Evolutionary conservation across 1,284 basidiomycete species (phyloP), one percentile per base, ranked within the genome.

Genomic region (Trichosporon sp.): DNA sequence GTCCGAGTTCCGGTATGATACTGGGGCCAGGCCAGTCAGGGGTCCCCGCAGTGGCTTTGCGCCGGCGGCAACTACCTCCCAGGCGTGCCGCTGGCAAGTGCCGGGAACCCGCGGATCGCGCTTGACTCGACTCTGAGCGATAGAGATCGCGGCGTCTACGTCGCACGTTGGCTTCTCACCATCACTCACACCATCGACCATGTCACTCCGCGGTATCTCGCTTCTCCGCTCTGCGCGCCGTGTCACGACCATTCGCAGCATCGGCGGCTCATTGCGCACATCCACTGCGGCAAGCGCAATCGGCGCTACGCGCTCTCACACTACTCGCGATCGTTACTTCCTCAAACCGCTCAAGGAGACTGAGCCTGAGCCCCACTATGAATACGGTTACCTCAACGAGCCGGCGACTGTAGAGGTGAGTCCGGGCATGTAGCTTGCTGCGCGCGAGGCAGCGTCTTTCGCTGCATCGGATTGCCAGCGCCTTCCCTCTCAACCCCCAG

Each of bases 361-460:
- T 10, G 56, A 54, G 51, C 69, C 69, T n/a, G 21, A 43, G 11
- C 81, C 80, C 3, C 77, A 71, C 12, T 81, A 79, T 73, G 75
- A 79, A 32, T 81, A 83, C 78, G 80, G 80, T 78, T 92, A 91
- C 79, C 83, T 93, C 69, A 80, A 86, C 16, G 86, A 90, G 72
- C 91, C 91, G 56, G 90, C 89, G 83, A 91, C 90, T 4, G 86
- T 88, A 66, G 89, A 89, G 67, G 90, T 91, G 79, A 83, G 90
- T 86, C 38, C 11, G 14, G 48, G 11, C 5, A 4, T 64, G 51
- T 10, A 37, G 19, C 65, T 31, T 2, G 19, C 65, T 46, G 43
- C 31, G 12, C 10, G 4, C 21, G 38, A 21, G 2, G 5, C 31
- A n/a, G 14, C 7, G 31, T 35, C 35, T 5, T 26, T 4, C 8